phyloP scores from a whole-genome alignment of 768 basidiomycete genomes.

The Mrakia frigida region DNA sequence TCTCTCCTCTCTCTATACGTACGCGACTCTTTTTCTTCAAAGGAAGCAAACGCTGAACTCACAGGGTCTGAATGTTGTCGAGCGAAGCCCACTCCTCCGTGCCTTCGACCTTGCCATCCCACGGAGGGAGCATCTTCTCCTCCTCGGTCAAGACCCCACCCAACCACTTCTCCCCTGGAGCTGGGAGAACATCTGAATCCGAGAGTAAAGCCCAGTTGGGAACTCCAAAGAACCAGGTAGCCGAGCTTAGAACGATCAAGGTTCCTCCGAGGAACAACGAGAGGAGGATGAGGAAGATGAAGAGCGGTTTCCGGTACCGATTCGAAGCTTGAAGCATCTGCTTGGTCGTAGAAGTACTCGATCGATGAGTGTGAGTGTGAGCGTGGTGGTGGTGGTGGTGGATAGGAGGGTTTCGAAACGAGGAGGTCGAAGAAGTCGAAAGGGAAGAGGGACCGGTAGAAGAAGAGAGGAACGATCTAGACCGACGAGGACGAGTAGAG shows the following conservation, averaged over 20 bases:
- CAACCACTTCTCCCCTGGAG: conserved; percentile 39
- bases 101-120: conserved; percentile 40
- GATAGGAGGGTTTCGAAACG: no score
- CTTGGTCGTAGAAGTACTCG: no score
- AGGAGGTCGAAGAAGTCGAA: no score
- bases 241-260: conserved; percentile 80
- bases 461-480: no score
- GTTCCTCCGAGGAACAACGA: conserved; percentile 68
- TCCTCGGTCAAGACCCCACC: conserved; percentile 9
- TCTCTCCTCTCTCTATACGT: not conserved
- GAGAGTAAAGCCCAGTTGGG: conserved; percentile 69
- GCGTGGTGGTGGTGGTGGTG: no score
- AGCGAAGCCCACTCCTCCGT: conserved; percentile 40
- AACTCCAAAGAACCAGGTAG: conserved; percentile 84
- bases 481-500: no score
- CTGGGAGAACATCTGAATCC: conserved; percentile 59
- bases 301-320: no score
- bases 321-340: no score
- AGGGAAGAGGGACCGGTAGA: no score
- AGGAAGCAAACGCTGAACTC: conserved; percentile 24
- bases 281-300: conserved; percentile 46
- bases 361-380: no score
- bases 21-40: not conserved
- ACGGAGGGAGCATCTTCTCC: conserved; percentile 19
- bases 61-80: conserved; percentile 41